Evolutionary conservation across 495 filamentous ascomycete genomes (phyloP), one percentile per base, ranked within the genome.

Genomic region (Talaromyces trachyspermus): DNA sequence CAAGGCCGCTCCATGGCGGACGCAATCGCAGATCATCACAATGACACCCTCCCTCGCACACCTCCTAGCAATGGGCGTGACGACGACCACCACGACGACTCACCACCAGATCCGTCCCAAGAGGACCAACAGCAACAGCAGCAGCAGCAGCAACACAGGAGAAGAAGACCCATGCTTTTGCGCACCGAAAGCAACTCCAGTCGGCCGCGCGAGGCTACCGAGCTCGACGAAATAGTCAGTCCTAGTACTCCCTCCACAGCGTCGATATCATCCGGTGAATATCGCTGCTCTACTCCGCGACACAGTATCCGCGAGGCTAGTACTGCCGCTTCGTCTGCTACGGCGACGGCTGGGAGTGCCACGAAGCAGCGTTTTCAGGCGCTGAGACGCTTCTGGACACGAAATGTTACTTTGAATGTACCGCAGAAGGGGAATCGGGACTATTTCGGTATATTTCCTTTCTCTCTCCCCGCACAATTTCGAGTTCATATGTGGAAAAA

Each of bases 351-450:
- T 19, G 22, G 33, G 36, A 27, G 15, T 20, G 38, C 29, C 9
- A 38, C 50, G 17, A 60, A 56, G 23, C 60, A 56, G 14, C 24
- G 54, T 7, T 54, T 62, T 54, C 50, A 54, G 14, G 25, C 43
- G 1, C 26, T 69, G 7, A 50, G 57, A 44, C 56, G 60, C 6
- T 65, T 68, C 42, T 73, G 70, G 70, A 59, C 53, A 8, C 58
- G 62, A 8, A 40, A 73, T 59, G 63, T 73, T n/a, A 62, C 55
- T 8, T 32, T 71, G 52, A 65, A 58, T 0, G 66, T 73, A 19
- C 52, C 64, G 10, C 65, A 69, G 35, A 71, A 70, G 52, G 64
- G 53, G 25, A 73, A 73, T 52, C 61, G 70, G 1, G 70, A 73
- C 57, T 59, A 73, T 51, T 64, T 68, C 49, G 70, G 70, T 73